phyloP scores from a whole-genome alignment of 495 filamentous ascomycete genomes.

The Acidomyces sp. region DNA sequence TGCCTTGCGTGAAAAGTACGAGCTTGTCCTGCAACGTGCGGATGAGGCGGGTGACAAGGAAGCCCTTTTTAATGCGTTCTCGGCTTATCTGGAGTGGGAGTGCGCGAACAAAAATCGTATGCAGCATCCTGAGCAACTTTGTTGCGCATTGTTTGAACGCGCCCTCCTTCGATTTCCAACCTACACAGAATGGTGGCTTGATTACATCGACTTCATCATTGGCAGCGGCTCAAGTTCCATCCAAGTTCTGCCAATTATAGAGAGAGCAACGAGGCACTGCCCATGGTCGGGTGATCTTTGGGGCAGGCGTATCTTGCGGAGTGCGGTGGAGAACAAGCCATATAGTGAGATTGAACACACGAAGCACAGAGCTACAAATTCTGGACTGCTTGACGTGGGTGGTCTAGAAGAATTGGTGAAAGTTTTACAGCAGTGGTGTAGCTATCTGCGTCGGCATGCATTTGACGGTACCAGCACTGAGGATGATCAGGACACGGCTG shows the following conservation, averaged over 20 bases:
- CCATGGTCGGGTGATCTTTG: constrained; percentile 86
- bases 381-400: constrained; percentile 55
- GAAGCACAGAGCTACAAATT: constrained; percentile 83
- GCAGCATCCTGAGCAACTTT: constrained; percentile 50
- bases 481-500: constrained; percentile 80
- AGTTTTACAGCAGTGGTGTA: constrained; percentile 85
- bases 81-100: constrained; percentile 79
- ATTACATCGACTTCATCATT: constrained; percentile 63
- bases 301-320: constrained; percentile 73
- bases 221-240: constrained; percentile 22
- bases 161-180: constrained; percentile 55
- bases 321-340: constrained; percentile 58
- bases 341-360: constrained; percentile 74
- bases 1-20: constrained; percentile 53
- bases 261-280: constrained; percentile 72
- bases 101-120: constrained; percentile 35
- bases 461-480: constrained; percentile 52
- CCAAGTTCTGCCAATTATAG: constrained; percentile 37
- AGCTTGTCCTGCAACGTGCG: constrained; percentile 52
- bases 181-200: constrained; percentile 63
- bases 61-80: constrained; percentile 44
- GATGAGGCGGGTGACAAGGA: constrained; percentile 43
- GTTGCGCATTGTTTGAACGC: constrained; percentile 52
- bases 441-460: constrained; percentile 71
- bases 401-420: constrained; percentile 78